A percentile compares a stretch with the other conserved stretches of the same genome.
These are phyloP conservation scores for Wolfiporia cocos DNA, from an alignment of 1,284 basidiomycete genomes.

Conservation along the genomic window DNA sequence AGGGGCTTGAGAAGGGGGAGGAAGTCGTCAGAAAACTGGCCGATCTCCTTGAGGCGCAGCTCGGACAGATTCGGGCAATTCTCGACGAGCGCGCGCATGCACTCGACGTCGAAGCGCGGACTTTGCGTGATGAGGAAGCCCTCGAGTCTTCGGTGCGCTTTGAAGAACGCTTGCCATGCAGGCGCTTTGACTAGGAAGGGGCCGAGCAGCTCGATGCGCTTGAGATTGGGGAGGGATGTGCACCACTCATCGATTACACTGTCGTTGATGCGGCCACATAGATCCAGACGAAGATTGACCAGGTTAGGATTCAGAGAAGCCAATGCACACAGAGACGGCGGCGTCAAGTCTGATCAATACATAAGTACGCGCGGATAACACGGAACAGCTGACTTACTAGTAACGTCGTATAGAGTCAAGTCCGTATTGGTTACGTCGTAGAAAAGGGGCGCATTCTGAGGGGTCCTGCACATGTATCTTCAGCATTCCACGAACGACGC, in stretches of 20 bases:
- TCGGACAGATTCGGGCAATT: conserved; percentile 60
- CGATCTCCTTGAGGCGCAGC: conserved; percentile 79
- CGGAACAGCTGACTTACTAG: conserved; percentile 52
- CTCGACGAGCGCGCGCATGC: conserved; percentile 57
- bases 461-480: conserved; percentile 46
- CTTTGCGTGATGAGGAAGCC: conserved; percentile 81
- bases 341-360: conserved; percentile 50
- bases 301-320: conserved; percentile 80
- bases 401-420: conserved; percentile 86
- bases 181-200: conserved; percentile 81
- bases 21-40: conserved; percentile 63
- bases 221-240: conserved; percentile 59
- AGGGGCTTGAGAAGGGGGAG: conserved; percentile 47
- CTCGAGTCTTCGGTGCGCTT: conserved; percentile 52
- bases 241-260: conserved; percentile 62
- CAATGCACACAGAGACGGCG: conserved; percentile 63
- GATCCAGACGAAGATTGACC: conserved; percentile 70
- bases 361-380: conserved; percentile 1
- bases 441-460: conserved; percentile 79
- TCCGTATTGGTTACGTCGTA: conserved; percentile 68
- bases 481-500: too few species aligned
- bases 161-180: conserved; percentile 78
- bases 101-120: conserved; percentile 81
- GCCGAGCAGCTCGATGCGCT: conserved; percentile 77
- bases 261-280: conserved; percentile 83